Base-by-base conservation (phyloP, 2,329 filamentous ascomycete species). In the Claviceps africana region DNA sequence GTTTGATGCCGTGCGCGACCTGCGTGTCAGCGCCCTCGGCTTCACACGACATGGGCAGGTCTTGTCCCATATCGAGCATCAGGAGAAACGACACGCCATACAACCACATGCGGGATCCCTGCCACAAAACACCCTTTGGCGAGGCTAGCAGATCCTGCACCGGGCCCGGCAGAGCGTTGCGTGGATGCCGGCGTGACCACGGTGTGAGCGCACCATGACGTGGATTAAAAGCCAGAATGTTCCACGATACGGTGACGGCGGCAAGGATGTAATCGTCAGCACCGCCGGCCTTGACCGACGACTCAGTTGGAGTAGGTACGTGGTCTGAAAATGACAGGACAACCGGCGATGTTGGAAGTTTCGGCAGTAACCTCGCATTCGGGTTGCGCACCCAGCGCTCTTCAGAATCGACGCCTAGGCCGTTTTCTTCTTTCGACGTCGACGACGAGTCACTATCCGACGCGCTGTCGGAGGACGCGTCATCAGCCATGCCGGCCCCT, bases 21-120 rank as follows among this genome's bases (percentile, higher is more conserved):
- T 43, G 55, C 15, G 56, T 21, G 53, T 60, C 54, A 65, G 67
- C 55, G 35, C 67, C 64, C n/a, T 62, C 57, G 17, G 65, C 60
- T 1, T 56, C 58, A 1, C 57, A 53, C 1, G 61, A 56, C 39
- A 62, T 60, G n/a, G 63, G 62, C 28, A 93, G 76, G 64, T 95
- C 85, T 60, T 78, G 77, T 21, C 79, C 78, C 31, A 95, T 71
- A 65, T 97, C 89, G 55, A 98, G 80, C 90, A 97, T 97, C 70
- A 87, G 89, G 25, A 98, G 68, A 77, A 89, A 97, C 1, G 79
- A 83, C 42, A 81, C 79, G 7, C 91, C 90, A 62, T 95, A 96
- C 21, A 97, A 70, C 88, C 91, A 97, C 8, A 91, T 69, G 15
- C 91, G 79, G 30, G 73, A 72, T 1, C 84, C 73, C 62, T 94